Base-by-base conservation (phyloP, 371 early-diverging fungal species). In the Saksenaea oblongispora region DNA sequence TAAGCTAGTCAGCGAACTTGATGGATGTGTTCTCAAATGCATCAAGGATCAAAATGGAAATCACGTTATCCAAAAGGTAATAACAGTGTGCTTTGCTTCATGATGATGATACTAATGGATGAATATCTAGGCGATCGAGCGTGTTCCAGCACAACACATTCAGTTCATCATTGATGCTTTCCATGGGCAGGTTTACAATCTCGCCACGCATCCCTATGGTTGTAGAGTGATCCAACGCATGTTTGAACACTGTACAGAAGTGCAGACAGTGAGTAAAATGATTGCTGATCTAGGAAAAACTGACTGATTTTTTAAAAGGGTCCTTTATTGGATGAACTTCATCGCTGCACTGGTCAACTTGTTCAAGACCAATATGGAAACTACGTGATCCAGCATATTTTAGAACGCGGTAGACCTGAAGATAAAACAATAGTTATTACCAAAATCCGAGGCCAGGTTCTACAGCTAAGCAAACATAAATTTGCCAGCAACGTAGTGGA, bases 11-110 rank as follows among this genome's bases (percentile, higher is more conserved):
- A 85, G 87, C 53, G 98, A 99, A 74, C 79, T 99, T 41, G 94
- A 96, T 63, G 97, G 95, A 1, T 87, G 95, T 74, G 94, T 99
- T 0, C 82, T 99, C 35, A 95, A 95, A 72, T 96, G 99, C 59
- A 97, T 99, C 64, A 98, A 97, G 78, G 99, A 99, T 80, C 99
- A 99, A 78, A 99, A 99, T 75, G 99, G 99, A 53, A 99, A 99
- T 78, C 99, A 99, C 69, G 99, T 99, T 15, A 95, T 99, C 63
- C 99, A 99, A 79, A 99, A 99, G 79, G 65, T 61, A 31, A n/a
- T 27, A 10, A 58, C 11, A 17, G 5, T 22, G n/a, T 9, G 15
- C n/a, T 47, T 47, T 5, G n/a, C 8, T 47, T 11, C 17, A 31
- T 11, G 36, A 24, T 34, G 31, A 34, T 35, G 34, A 24, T 57